Percentiles rank a stretch among this genome's conserved stretches.
Evolutionary conservation across 106 monocot genomes (phyloP).

Genomic region (Allium sativum): DNA sequence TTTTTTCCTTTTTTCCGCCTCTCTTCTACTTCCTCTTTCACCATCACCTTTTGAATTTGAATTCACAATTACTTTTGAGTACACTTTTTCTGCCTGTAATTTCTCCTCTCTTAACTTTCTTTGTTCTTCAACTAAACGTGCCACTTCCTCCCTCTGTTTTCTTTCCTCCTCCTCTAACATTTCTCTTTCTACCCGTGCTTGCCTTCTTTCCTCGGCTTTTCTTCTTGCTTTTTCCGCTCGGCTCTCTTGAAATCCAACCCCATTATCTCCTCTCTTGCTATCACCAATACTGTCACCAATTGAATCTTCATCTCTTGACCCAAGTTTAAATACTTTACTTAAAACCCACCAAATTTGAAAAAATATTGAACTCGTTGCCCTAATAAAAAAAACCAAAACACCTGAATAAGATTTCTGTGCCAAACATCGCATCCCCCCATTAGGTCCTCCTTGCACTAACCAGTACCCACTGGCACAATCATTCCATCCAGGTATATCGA

Average conservation of each 20-base stretch:
- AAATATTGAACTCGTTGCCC: not conserved
- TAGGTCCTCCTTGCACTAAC: not conserved
- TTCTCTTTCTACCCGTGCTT: constrained; percentile 78
- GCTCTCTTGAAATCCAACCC: constrained; percentile 42
- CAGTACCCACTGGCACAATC: constrained; percentile 10
- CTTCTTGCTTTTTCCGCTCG: constrained; percentile 70
- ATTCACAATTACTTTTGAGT: constrained; percentile 30
- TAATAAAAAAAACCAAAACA: not conserved
- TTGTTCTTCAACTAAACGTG: constrained; percentile 76
- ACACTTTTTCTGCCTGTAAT: constrained; percentile 51
- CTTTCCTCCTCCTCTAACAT: constrained; percentile 94
- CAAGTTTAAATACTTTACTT: constrained; percentile 11
- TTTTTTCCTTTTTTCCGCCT: constrained; percentile 35
- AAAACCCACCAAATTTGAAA: constrained; percentile 8
- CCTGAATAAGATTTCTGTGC: constrained; percentile 15
- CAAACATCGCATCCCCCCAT: constrained; percentile 6
- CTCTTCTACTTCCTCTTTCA: constrained; percentile 32
- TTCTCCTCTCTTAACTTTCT: constrained; percentile 74
- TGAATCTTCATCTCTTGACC: constrained; percentile 25
- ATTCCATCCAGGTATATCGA: constrained; percentile 14
- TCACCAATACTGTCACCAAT: constrained; percentile 25
- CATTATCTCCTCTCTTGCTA: constrained; percentile 35
- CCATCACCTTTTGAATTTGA: constrained; percentile 27
- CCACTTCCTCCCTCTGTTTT: constrained; percentile 89
- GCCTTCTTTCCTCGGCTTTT: constrained; percentile 88